Base-by-base conservation (phyloP, 768 basidiomycete genomes). In the Calvatia gigantea region DNA sequence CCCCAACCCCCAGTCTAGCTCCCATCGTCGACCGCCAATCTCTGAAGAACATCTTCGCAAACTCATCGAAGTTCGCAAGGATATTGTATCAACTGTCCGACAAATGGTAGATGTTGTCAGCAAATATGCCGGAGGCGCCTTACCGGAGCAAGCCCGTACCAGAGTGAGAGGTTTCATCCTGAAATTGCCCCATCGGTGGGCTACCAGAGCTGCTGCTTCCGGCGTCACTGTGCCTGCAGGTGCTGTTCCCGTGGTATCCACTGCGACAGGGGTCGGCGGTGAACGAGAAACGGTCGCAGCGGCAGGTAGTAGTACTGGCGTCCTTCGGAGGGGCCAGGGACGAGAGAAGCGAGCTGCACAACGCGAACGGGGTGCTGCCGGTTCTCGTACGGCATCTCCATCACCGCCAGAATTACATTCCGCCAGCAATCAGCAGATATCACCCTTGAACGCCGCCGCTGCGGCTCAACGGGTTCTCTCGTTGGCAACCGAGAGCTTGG, bases 71-170 rank as follows among this genome's bases (percentile, higher is more conserved):
- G 85, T 92, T 41, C 87, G 91, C 41, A 77, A 79, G 28, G 91
- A 95, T 64, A 82, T 96, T 32, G 88, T 95, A n/a, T 81, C 87
- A 41, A 96, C 94, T 27, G 85, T 96, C 53, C 83, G 91, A 32
- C 87, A 93, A 64, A 92, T 93, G 15, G 92, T 96, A 12, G 89
- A 91, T 55, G 87, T 95, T 14, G 85, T 95, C 15, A 84, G 81
- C 55, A 88, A 85, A 58, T 93, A 94, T 60, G 89, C 93, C 0
- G 94, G 94, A 8, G 81, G 87, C 0, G 89, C 92, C 0, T 77
- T 96, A 5, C 93, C 91, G 0, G 94, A 93, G 65, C 92, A 87
- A 6, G 92, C 93, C 0, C 80, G 86, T 32, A 70, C 75, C 1
- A 82, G 83, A 19, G 91, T 94, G 31, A 74, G 89, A 9, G 79